These are phyloP conservation scores for Exophiala sideris DNA, from an alignment of 2,329 filamentous ascomycete species.

Conservation along the genomic window DNA sequence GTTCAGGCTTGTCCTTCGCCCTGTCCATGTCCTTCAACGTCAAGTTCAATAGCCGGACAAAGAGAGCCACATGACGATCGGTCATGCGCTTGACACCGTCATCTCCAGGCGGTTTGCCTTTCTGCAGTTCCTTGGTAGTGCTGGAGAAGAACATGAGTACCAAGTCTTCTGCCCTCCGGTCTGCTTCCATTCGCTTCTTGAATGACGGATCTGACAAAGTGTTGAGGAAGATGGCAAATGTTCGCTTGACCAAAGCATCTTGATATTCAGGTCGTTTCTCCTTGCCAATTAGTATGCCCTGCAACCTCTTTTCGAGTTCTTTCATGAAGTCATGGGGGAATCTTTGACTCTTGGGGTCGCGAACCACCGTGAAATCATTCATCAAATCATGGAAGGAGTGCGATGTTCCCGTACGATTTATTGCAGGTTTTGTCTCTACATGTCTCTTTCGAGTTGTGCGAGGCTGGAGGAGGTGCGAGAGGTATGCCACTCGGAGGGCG, in stretches of 20 bases:
- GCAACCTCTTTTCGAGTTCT: conserved; percentile 72
- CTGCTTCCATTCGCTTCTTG: conserved; percentile 88
- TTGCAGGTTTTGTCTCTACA: conserved; percentile 60
- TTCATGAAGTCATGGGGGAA: conserved; percentile 70
- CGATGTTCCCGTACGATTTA: conserved; percentile 61
- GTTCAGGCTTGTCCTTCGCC: conserved; percentile 78
- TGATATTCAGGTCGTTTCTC: conserved; percentile 85
- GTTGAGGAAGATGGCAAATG: conserved; percentile 91
- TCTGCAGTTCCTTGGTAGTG: conserved; percentile 84
- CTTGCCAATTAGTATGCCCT: conserved; percentile 73
- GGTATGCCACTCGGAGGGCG: conserved; percentile 84
- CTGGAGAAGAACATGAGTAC: conserved; percentile 95
- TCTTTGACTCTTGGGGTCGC: conserved; percentile 66
- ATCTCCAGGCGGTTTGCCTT: conserved; percentile 71
- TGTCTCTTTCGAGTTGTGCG: conserved; percentile 87
- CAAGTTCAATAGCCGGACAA: conserved; percentile 78
- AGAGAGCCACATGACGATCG: conserved; percentile 90
- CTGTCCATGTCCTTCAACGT: conserved; percentile 81
- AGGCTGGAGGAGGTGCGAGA: conserved; percentile 89
- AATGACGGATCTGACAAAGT: conserved; percentile 86
- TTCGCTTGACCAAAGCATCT: conserved; percentile 85
- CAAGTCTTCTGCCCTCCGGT: conserved; percentile 85
- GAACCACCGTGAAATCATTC: conserved; percentile 73
- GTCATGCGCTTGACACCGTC: conserved; percentile 89
- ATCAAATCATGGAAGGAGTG: conserved; percentile 76